These are phyloP conservation scores for Ramichloridium luteum DNA, from an alignment of 2,329 filamentous ascomycete species.

Conservation along the genomic window DNA sequence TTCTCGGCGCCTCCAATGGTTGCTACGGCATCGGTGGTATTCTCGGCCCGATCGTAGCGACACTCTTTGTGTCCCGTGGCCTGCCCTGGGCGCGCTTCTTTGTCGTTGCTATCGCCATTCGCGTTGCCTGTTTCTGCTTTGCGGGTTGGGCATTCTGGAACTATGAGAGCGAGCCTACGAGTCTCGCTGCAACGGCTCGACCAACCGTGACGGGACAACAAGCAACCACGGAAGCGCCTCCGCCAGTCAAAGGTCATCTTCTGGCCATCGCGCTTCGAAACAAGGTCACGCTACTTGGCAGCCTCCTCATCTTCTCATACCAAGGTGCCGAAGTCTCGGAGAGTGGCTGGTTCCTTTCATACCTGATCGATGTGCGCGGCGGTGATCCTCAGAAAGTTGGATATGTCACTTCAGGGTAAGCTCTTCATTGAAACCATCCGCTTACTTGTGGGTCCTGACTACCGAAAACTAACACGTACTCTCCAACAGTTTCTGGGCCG, in stretches of 20 bases:
- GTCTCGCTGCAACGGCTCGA: slow-evolving; percentile 32
- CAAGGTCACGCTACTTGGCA: slow-evolving; percentile 56
- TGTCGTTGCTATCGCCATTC: slow-evolving; percentile 49
- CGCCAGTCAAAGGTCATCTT: slow-evolving; percentile 37
- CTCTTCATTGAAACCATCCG: too few relatives aligned
- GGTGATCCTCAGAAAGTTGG: slow-evolving; percentile 61
- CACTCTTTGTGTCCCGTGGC: slow-evolving; percentile 52
- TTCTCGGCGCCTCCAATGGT: slow-evolving; percentile 53
- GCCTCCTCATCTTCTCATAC: slow-evolving; percentile 75
- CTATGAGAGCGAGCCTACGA: slow-evolving; percentile 51
- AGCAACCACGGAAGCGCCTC: slow-evolving; percentile 25
- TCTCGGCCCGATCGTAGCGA: slow-evolving; percentile 61
- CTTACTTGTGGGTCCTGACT: too few relatives aligned
- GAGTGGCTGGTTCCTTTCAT: slow-evolving; percentile 78
- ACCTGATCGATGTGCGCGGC: slow-evolving; percentile 59
- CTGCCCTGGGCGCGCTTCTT: slow-evolving; percentile 63
- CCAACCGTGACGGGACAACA: slow-evolving; percentile 33
- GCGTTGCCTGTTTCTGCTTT: slow-evolving; percentile 44
- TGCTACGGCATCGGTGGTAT: slow-evolving; percentile 42
- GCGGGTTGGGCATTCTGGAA: slow-evolving; percentile 56
- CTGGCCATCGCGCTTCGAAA: slow-evolving; percentile 40
- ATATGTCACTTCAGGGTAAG: slow-evolving; percentile 66
- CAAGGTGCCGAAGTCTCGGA: slow-evolving; percentile 76
- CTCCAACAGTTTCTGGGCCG: slow-evolving; percentile 51
- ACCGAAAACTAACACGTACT: too few relatives aligned